Percentiles rank a stretch among this genome's conserved stretches.
Evolutionary conservation across 169 alveolate species (phyloP).

Genomic region (Eimeria acervulina): DNA sequence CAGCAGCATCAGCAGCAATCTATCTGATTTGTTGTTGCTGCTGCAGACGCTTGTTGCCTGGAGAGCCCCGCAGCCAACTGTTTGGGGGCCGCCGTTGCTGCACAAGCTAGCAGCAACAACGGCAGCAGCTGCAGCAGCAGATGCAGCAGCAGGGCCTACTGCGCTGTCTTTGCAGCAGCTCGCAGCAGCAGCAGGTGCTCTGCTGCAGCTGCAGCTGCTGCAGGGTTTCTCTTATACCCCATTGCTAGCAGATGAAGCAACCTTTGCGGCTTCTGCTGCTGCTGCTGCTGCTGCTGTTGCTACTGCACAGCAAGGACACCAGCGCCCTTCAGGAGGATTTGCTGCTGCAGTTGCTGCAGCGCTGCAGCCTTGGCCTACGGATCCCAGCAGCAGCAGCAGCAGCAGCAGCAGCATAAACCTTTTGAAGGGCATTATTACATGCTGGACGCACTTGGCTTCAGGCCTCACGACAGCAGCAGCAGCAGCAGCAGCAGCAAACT

Average conservation of each 20-base stretch:
- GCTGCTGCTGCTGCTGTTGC: conserved; percentile 27
- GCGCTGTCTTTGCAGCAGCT: too few relatives aligned
- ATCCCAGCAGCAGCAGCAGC: conserved; percentile 10
- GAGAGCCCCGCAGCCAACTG: conserved; percentile 6
- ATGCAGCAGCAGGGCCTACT: too few relatives aligned
- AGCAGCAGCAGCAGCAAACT: too few relatives aligned
- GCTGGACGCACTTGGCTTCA: not conserved
- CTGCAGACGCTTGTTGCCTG: not conserved
- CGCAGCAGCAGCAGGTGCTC: too few relatives aligned
- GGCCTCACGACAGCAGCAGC: not conserved
- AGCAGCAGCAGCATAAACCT: conserved; percentile 12
- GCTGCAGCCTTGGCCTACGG: too few relatives aligned
- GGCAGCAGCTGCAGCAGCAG: too few relatives aligned
- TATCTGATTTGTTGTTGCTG: not conserved
- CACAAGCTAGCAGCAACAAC: too few relatives aligned
- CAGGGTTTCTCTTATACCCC: not conserved
- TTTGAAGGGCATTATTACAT: not conserved
- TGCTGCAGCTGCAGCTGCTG: conserved; percentile 15
- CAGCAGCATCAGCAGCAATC: not conserved
- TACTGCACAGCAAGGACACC: too few relatives aligned
- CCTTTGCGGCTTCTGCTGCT: not conserved
- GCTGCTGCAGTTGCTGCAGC: too few relatives aligned
- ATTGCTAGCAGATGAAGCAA: not conserved
- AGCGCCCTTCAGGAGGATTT: too few relatives aligned
- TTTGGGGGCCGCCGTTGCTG: conserved; percentile 33